phyloP scores from a whole-genome alignment of 306 rosid species.

The Quercus aquifolioides region DNA sequence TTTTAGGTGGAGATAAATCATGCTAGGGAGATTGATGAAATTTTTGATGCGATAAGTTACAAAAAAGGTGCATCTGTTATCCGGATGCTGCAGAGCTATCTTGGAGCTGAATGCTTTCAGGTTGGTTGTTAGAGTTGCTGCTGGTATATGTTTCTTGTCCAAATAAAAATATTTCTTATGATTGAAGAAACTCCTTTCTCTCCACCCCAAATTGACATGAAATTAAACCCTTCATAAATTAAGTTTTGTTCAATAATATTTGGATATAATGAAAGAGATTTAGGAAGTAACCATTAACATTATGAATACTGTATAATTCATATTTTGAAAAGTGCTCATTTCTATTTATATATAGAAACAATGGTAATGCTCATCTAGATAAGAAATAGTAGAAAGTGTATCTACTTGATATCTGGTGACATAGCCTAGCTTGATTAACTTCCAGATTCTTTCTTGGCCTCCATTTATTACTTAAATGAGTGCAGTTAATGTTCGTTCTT shows the following conservation, averaged over 20 bases:
- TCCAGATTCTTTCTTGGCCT: background rate
- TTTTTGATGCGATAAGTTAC: conserved; percentile 96
- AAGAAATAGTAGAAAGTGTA: background rate
- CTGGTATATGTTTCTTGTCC: background rate
- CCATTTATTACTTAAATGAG: background rate
- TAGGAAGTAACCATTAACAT: background rate
- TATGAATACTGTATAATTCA: background rate
- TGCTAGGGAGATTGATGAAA: conserved; percentile 83
- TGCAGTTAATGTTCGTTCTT: background rate
- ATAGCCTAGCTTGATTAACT: background rate
- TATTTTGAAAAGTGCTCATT: background rate
- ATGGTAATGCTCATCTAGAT: background rate
- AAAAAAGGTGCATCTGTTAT: conserved; percentile 91
- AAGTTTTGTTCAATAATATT: background rate
- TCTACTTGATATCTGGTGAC: background rate
- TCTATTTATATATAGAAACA: background rate
- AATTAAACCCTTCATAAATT: background rate
- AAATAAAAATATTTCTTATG: background rate
- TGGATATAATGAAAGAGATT: background rate
- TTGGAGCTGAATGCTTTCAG: conserved; percentile 90
- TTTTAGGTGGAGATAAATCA: conserved; percentile 88
- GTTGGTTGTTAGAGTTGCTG: conserved; percentile 36
- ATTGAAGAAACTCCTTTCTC: background rate
- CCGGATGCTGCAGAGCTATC: conserved; percentile 95
- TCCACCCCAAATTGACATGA: background rate